Conservation (phyloP, 1,284 basidiomycete genomes). For the Uromyces viciae-fabae region DNA sequence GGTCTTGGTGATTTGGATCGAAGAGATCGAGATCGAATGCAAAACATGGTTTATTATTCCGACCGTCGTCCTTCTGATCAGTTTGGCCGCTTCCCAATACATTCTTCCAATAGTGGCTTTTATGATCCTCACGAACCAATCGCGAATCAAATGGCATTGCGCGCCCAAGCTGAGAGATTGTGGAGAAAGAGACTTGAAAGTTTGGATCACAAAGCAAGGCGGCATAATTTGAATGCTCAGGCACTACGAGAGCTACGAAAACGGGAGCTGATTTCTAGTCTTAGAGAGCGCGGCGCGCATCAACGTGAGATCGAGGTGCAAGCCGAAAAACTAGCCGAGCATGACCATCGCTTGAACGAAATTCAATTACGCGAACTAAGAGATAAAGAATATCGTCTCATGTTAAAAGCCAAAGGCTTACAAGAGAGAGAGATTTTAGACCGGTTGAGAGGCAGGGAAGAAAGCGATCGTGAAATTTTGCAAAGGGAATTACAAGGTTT, state of each 20-base stretch:
- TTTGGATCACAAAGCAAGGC: slow-evolving; percentile 9
- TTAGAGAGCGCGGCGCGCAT: slow-evolving; percentile 27
- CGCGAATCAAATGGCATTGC: slow-evolving; percentile 7
- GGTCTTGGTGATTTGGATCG: slow-evolving; percentile 10
- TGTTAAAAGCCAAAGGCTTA: slow-evolving; percentile 40
- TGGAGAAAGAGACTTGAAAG: slow-evolving; percentile 27
- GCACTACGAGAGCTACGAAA: slow-evolving; percentile 31
- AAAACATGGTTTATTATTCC: neutral
- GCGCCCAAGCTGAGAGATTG: slow-evolving; percentile 40
- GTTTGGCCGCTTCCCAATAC: neutral
- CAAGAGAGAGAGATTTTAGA: slow-evolving; percentile 40
- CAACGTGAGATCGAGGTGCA: slow-evolving; percentile 33
- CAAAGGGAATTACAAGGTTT: slow-evolving; percentile 6
- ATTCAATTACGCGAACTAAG: slow-evolving; percentile 19
- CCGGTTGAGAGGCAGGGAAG: slow-evolving; percentile 30
- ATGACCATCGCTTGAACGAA: neutral
- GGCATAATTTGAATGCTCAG: slow-evolving; percentile 1
- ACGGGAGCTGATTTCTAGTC: slow-evolving; percentile 17
- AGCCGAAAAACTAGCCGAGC: slow-evolving; percentile 21
- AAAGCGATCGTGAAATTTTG: slow-evolving; percentile 23
- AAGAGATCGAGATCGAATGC: slow-evolving; percentile 3
- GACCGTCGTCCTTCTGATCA: slow-evolving; percentile 2
- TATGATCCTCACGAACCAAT: neutral
- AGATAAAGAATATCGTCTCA: slow-evolving; percentile 30
- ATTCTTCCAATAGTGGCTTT: neutral